Base-by-base conservation (phyloP, 1,139 yeast species). In the Meyerozyma elateridarum region DNA sequence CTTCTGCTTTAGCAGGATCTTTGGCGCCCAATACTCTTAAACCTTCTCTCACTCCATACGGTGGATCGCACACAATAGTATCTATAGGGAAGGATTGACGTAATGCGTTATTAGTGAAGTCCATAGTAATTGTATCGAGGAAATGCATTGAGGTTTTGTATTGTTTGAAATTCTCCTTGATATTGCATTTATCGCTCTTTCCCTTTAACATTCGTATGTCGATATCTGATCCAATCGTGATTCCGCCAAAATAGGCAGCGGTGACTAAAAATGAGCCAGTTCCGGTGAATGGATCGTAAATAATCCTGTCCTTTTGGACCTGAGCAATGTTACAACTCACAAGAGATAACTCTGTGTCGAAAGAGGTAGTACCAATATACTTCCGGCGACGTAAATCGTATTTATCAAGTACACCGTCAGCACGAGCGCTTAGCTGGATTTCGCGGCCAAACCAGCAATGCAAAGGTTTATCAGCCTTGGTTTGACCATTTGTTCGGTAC, bases 11-110 rank as follows among this genome's bases (percentile, higher is more conserved):
- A 31, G 59, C 67, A 15, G 70, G 74, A 46, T 85, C 72, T 41
- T 73, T 78, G 2, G 95, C 85, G 2, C 99, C 98, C 37, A 94
- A 76, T 0, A 89, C 96, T 51, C 87, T 85, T 30, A 93, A 73
- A 1, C 97, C 96, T 54, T 93, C 99, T 47, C 99, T 70, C 1
- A 91, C 94, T 2, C 98, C 99, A 54, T 91, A 91, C 0, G 99
- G 99, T 1, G 98, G 98, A 56, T 91, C 99, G 52, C 96, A 89
- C 2, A 91, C 76, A 9, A 91, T 88, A 1, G 88, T 73, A 48
- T 91, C 96, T 12, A 93, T 70, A 22, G 51, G 56, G 27, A 91
- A 60, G 45, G 72, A 68, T 1, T 56, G 39, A 40, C 96, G 70
- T 35, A 93, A 64, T 3, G 96, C 82, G 54, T 84, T 84, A 52